Base-by-base conservation (phyloP, 2,329 filamentous ascomycete genomes). In the Arthrobotrys sphaeroides region DNA sequence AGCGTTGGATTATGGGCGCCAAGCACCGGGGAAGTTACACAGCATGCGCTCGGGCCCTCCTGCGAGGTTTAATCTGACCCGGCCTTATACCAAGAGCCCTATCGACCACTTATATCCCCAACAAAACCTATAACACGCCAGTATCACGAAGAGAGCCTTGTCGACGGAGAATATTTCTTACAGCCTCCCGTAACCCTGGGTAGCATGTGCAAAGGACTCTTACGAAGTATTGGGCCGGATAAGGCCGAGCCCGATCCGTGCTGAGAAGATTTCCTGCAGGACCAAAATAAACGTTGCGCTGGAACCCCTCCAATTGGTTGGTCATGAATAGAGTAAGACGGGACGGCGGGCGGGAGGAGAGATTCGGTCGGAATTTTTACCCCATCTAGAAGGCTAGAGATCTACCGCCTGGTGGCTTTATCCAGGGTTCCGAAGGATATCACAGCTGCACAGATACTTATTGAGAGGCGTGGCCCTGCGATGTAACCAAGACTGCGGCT, bases 271-370 rank as follows among this genome's bases (percentile, higher is more conserved):
- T 24, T 55, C n/a, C 20, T 28, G 31, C 51, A 55, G 51, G 49
- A 22, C 49, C 49, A 55, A 22, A 18, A 16, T 3, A 13, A 20
- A 36, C n/a, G 28, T 55, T 55, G 18, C 51, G 26, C 51, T 6
- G 51, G 51, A 16, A 36, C 7, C 3, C 22, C 31, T 38, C 31
- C 16, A 38, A 38, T 55, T 55, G 51, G 51, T 55, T 55, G 38
- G 51, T n/a, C 10, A 33, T 33, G n/a, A 31, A 55, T 55, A n/a
- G n/a, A n/a, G 51, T 55, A 55, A 38, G 51, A 55, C 31, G 51
- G 51, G 49, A 55, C 3, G 51, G 24, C 51, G 51, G 51, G 51
- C 31, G 31, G 16, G 36, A 55, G 51, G 51, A 28, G 51, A 55
- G 31, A 18, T 18, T 55, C 31, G 18, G 51, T 38, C 51, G 51